Evolutionary conservation across 768 basidiomycete genomes (phyloP).

Genomic region (Leccinum uliginosum): DNA sequence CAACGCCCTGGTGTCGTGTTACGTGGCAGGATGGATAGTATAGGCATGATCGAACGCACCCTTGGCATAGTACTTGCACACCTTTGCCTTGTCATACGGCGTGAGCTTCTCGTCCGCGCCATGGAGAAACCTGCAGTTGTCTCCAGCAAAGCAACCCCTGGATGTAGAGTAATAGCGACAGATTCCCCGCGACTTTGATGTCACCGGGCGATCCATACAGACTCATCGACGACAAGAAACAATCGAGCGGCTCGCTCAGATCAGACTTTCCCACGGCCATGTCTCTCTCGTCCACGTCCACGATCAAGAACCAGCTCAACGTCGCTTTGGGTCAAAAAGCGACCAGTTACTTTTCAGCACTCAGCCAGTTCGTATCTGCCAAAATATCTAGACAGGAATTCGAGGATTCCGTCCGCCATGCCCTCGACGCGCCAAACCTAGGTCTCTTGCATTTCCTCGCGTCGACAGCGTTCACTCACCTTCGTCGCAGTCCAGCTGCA

Average conservation of each 20-base stretch:
- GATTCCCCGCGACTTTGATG: constrained; percentile 66
- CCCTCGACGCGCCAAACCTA: constrained; percentile 56
- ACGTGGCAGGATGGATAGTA: background rate
- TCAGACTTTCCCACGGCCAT: constrained; percentile 36
- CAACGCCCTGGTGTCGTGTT: constrained; percentile 53
- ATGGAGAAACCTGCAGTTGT: constrained; percentile 76
- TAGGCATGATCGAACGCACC: constrained; percentile 37
- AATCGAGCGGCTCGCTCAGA: background rate
- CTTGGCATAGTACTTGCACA: constrained; percentile 58
- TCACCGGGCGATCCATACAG: constrained; percentile 50
- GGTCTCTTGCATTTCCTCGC: constrained; percentile 25
- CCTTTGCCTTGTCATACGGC: constrained; percentile 68
- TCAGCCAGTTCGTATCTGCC: constrained; percentile 67
- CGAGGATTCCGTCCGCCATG: constrained; percentile 61
- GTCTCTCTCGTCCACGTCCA: constrained; percentile 74
- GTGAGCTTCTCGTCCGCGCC: constrained; percentile 49
- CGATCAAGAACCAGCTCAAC: constrained; percentile 64
- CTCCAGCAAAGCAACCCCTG: constrained; percentile 67
- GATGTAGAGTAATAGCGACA: constrained; percentile 63
- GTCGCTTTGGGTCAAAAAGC: constrained; percentile 60
- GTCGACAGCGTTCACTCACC: constrained; percentile 4
- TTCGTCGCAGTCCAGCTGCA: constrained; percentile 64
- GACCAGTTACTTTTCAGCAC: constrained; percentile 52
- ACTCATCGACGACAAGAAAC: constrained; percentile 19
- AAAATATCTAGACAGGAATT: constrained; percentile 70